These are phyloP conservation scores for Pleurotus platypus DNA, from an alignment of 768 basidiomycete genomes.

Conservation along the genomic window DNA sequence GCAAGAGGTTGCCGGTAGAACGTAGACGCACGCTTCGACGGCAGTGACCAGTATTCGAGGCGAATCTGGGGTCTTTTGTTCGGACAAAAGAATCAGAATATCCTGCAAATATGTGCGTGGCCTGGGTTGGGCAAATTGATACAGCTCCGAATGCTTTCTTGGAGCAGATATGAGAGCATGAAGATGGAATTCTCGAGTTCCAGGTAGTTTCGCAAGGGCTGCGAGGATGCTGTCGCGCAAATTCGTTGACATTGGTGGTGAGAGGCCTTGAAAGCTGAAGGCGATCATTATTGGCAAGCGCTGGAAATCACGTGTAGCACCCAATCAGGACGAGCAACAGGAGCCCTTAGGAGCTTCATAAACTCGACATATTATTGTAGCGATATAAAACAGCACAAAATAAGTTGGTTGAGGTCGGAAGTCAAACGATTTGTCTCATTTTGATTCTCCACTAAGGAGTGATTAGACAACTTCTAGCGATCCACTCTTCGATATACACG, in stretches of 20 bases:
- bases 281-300: too few relatives aligned
- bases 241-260: conserved; percentile 19
- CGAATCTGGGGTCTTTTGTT: conserved; percentile 46
- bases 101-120: conserved; percentile 73
- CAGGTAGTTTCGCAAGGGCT: conserved; percentile 54
- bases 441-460: too few relatives aligned
- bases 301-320: too few relatives aligned
- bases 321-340: too few relatives aligned
- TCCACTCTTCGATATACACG: too few relatives aligned
- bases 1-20: conserved; percentile 61
- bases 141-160: conserved; percentile 64
- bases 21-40: conserved; percentile 78
- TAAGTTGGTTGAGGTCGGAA: too few relatives aligned
- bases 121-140: conserved; percentile 67
- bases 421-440: too few relatives aligned
- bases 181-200: conserved; percentile 67
- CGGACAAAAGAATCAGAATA: conserved; percentile 70
- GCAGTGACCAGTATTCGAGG: conserved; percentile 68
- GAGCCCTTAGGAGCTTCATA: too few relatives aligned
- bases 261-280: too few relatives aligned
- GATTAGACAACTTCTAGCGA: too few relatives aligned
- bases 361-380: too few relatives aligned
- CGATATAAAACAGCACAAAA: too few relatives aligned
- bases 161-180: conserved; percentile 72
- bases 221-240: conserved; percentile 63